Evolutionary conservation across 23 red algal species (phyloP).

Genomic region (Gracilaria gracilis): DNA sequence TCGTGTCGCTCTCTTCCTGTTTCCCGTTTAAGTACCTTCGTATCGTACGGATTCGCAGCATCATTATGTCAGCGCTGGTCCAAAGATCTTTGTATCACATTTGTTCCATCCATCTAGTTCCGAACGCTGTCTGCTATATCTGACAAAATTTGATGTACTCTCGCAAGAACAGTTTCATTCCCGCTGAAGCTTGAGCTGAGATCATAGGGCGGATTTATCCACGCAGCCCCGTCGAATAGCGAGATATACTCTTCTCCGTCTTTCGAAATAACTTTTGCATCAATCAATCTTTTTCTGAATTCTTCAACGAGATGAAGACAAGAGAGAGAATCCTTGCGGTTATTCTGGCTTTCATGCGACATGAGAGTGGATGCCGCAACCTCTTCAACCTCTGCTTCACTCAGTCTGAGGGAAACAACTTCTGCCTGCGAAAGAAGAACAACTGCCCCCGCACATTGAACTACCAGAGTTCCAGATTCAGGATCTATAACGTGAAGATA

Average conservation of each 20-base stretch:
- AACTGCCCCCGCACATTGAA: slow-evolving; percentile 2
- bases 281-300: slow-evolving; percentile 11
- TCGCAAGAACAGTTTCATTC: slow-evolving; percentile 32
- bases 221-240: slow-evolving; percentile 22
- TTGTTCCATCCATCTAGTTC: neutral
- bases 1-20: no score
- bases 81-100: neutral
- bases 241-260: slow-evolving; percentile 18
- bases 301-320: neutral
- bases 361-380: neutral
- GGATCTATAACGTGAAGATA: slow-evolving; percentile 39
- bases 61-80: no score
- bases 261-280: slow-evolving; percentile 6
- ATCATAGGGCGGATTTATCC: slow-evolving; percentile 23
- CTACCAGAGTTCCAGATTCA: slow-evolving; percentile 24
- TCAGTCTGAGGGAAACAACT: neutral
- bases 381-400: neutral
- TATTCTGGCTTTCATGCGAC: neutral
- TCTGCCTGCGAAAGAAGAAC: neutral
- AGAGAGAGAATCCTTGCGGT: neutral
- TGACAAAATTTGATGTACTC: slow-evolving; percentile 9
- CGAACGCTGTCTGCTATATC: slow-evolving; percentile 11
- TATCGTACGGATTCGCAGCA: no score
- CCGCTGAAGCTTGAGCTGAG: neutral
- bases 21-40: no score